Evolutionary conservation across 495 filamentous ascomycete genomes (phyloP).

Genomic region (Platismatia glauca): DNA sequence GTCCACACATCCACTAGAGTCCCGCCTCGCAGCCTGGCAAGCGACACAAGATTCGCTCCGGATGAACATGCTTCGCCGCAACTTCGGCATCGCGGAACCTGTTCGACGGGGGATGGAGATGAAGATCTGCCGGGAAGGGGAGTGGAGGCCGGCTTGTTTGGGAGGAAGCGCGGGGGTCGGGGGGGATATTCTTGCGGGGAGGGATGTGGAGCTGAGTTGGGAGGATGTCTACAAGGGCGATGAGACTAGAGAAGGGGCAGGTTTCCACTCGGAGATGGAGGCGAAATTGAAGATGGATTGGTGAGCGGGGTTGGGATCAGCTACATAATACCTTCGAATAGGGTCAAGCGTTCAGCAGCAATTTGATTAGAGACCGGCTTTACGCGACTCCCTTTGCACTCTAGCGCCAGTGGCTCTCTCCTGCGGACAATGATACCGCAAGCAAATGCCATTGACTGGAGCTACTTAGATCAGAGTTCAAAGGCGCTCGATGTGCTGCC

Average conservation of each 20-base stretch:
- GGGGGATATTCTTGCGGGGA: constrained; percentile 74
- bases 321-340: not conserved
- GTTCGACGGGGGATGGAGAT: constrained; percentile 92
- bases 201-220: constrained; percentile 68
- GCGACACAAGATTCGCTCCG: constrained; percentile 76
- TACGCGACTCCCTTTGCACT: not conserved
- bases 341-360: not conserved
- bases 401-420: not conserved
- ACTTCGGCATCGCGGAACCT: constrained; percentile 89
- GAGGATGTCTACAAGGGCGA: constrained; percentile 73
- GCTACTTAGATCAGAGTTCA: not conserved
- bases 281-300: constrained; percentile 68
- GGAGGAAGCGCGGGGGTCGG: constrained; percentile 46
- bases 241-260: constrained; percentile 18
- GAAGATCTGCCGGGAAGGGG: constrained; percentile 60
- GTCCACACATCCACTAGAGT: constrained; percentile 82
- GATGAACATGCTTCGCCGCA: constrained; percentile 76
- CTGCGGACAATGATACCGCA: not conserved
- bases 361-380: not conserved
- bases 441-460: not conserved
- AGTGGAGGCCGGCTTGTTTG: constrained; percentile 40
- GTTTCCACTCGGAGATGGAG: constrained; percentile 92
- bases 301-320: constrained; percentile 23
- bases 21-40: constrained; percentile 75
- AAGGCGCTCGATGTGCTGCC: not conserved